Evolutionary conservation across 2,329 filamentous ascomycete genomes (phyloP).

Genomic region (Nothopassalora personata): DNA sequence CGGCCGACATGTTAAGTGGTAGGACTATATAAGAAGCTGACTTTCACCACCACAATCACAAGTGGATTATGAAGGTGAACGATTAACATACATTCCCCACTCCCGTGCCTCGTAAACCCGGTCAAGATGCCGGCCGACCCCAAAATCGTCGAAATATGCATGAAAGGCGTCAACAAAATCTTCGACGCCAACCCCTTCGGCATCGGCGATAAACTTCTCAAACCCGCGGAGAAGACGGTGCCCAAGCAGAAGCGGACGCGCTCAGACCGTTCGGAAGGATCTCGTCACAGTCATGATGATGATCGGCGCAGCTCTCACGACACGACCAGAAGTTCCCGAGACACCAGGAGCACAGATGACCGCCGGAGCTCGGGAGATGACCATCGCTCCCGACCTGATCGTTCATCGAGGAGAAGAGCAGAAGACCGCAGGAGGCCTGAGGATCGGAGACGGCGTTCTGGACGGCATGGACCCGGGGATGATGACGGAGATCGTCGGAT

Average conservation of each 20-base stretch:
- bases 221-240: not conserved
- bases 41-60: not conserved
- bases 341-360: not conserved
- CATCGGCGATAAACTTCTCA: not conserved
- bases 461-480: not conserved
- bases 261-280: not conserved
- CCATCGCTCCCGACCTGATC: not conserved
- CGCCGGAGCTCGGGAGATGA: not conserved
- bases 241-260: not conserved
- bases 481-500: not conserved
- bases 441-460: not conserved
- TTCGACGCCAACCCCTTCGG: not conserved
- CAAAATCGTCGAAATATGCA: not conserved
- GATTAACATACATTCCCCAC: no score
- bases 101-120: not conserved
- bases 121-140: not conserved
- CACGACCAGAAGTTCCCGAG: not conserved
- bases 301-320: not conserved
- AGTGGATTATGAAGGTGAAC: not conserved
- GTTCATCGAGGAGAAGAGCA: not conserved
- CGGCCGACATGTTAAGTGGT: not conserved
- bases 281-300: not conserved
- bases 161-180: not conserved
- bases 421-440: not conserved
- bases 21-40: not conserved